Base-by-base conservation (phyloP, 192 early-diverging fungal species). In the Coemansia sp. region DNA sequence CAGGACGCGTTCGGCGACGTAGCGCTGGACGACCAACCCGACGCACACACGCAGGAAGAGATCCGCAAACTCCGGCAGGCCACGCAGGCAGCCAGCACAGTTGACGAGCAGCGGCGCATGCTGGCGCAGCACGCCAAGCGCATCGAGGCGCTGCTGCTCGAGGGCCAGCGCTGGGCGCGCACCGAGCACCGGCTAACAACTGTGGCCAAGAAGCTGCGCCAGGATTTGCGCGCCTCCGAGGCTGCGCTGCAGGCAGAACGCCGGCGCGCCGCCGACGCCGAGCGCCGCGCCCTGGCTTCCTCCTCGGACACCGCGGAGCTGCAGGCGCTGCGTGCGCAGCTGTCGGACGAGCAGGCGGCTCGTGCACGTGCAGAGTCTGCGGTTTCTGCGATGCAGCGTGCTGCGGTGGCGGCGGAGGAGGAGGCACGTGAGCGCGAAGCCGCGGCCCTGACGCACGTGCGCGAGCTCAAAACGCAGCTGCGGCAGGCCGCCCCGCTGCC, bases 141-240 rank as follows among this genome's bases (percentile, higher is more conserved):
- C 3, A 67, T 81, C 21, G 64, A 56, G 48, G 67, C 57, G 39
- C 55, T 69, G 57, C 44, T 82, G 5, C 33, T 52, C 24, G 63
- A 80, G 82, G 90, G 92, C 14, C 90, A 92, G 59, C 72, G 84
- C 44, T 81, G 91, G 52, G 91, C 91, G 8, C 87, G 91, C 54
- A 84, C 83, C 40, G 91, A 92, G 61, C 76, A 92, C 40, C 84
- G 83, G 22, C 78, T 86, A 14, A 67, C 86, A 9, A 89, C 80
- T 49, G 81, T 82, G 0, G 85, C 90, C 66, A 94, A 94, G 61
- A 82, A 84, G 47, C 67, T 94, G 25, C 79, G 89, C 7, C 66
- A 80, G 0, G 88, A 91, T 59, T 82, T 80, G 62, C 73, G 70
- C 21, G 85, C 84, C 17, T 40, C 61, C 3, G 92, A 92, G 11